Base-by-base conservation (phyloP, 805 yeast genomes). In the Starmerella kuoi region DNA sequence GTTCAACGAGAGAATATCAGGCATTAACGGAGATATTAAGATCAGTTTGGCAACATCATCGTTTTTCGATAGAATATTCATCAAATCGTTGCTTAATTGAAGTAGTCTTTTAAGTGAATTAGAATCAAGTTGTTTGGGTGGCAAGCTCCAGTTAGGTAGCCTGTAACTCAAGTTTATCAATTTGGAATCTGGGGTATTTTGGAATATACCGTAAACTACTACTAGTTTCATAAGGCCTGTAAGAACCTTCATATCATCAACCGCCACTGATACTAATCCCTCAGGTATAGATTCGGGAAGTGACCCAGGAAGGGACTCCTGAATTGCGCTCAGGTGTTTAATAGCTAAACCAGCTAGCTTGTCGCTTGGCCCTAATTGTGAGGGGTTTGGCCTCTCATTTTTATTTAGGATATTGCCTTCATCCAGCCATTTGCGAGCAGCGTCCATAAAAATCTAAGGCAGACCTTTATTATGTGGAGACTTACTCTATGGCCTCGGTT, bases 211-310 rank as follows among this genome's bases (percentile, higher is more conserved):
- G 49, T 77, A 79, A 1, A 79, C 60, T 0, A 86, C 73, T 2
- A 87, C 65, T 9, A 79, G 44, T 48, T 77, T 79, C 17, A 80
- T 59, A 34, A 88, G 55, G 19, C 68, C 71, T 27, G 80, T 78
- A 42, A 91, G 72, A 3, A 74, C 70, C 56, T 77, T 80, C 70
- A 88, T 76, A 57, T 91, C 97, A 53, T 84, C 86, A 8, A 88
- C 65, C 0, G 96, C 83, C 14, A 88, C 77, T 7, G 79, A 42
- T 15, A 65, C 51, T 31, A 62, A 40, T 20, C 54, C 38, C 7
- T 7, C 25, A n/a, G 36, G 22, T 2, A 14, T 12, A 3, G 17
- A 35, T 12, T 30, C 28, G 28, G 28, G 28, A 25, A 11, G 28
- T 11, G 14, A 9, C 28, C 31, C 28, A 14, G 28, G 28, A 25